Percentiles rank a stretch among this genome's conserved stretches.
Evolutionary conservation across 805 yeast genomes (phyloP).

Genomic region (Yarrowia bubula): DNA sequence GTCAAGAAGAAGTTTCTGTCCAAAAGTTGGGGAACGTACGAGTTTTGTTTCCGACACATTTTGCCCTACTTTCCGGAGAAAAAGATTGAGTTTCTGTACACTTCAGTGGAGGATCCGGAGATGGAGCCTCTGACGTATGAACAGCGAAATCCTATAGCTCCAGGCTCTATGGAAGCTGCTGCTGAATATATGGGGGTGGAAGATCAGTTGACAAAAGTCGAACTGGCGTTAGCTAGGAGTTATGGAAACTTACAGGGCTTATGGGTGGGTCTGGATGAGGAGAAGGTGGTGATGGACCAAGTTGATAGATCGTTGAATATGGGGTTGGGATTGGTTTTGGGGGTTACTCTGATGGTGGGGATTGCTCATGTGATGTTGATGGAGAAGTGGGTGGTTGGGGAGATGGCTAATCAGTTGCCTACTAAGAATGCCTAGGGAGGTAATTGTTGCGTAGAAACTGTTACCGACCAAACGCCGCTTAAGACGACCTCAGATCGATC

Average conservation of each 20-base stretch:
- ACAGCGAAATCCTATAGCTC: background rate
- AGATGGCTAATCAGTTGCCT: background rate
- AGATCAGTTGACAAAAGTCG: background rate
- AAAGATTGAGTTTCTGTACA: slow-evolving; percentile 6
- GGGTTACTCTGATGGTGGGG: background rate
- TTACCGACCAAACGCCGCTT: too few species aligned
- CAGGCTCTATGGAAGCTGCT: background rate
- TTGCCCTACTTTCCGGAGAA: slow-evolving; percentile 3
- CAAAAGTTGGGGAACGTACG: slow-evolving; percentile 6
- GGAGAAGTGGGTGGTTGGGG: background rate
- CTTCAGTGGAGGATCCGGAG: background rate
- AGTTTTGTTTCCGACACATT: slow-evolving; percentile 12
- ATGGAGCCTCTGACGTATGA: slow-evolving; percentile 14
- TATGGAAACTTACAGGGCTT: background rate
- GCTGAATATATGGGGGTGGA: background rate
- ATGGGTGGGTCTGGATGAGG: slow-evolving; percentile 1
- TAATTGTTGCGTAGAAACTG: too few species aligned
- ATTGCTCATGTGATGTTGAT: background rate
- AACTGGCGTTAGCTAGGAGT: background rate
- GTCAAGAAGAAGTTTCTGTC: background rate
- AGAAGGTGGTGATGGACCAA: background rate
- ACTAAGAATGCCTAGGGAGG: too few species aligned
- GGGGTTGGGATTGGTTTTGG: too few species aligned
- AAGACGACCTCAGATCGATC: too few species aligned
- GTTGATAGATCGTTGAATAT: background rate